Evolutionary conservation across 2,329 filamentous ascomycete species (phyloP), one percentile per base, ranked within the genome.

Genomic region (Tolypocladium paradoxum): DNA sequence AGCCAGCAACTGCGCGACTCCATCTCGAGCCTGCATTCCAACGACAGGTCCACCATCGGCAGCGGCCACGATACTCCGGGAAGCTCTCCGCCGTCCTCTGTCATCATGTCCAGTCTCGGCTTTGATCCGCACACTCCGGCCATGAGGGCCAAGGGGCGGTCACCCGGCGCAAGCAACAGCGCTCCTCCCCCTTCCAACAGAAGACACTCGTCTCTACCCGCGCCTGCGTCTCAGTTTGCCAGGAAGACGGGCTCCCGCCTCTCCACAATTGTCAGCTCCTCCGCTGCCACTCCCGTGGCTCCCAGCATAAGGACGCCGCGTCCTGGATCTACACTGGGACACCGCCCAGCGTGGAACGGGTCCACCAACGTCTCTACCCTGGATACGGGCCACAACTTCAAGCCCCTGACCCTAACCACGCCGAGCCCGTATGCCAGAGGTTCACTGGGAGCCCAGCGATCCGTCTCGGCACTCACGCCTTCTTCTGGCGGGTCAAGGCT

Each of bases 1-100:
- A 83, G 81, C 51, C 87, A 90, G 64, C 87, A 92, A 61, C 76
- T 96, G 49, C 82, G 92, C 48, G 92, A 97, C 67, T 96, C 92
- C 0, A 86, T 97, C 53, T 96, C 91, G 0, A 96, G 88, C 60
- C 89, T 96, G 68, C 76, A 95, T 4, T 95, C 89, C 2, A 88
- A 88, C 59, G 90, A 95, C 64, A 79, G 82, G 51, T 90, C 88
- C 2, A 80, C 84, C 2, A 71, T 81, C 11, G 84, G 78, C 56
- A 92, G 88, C 61, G 79, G 81, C 48, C 71, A 83, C 47, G 89
- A 85, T 35, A 88, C 85, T 0, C 85, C 85, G 0, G 82, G 84
- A 47, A 88, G 82, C 70, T 83, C 80, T 22, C 80, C 80, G 8
- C 79, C 80, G 4, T 83, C 79, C 4, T 83, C 80, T 0, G 76